Evolutionary conservation across 352 stramenopile species (phyloP), one percentile per base, ranked within the genome.

Genomic region (Globisporangium echinulatum): DNA sequence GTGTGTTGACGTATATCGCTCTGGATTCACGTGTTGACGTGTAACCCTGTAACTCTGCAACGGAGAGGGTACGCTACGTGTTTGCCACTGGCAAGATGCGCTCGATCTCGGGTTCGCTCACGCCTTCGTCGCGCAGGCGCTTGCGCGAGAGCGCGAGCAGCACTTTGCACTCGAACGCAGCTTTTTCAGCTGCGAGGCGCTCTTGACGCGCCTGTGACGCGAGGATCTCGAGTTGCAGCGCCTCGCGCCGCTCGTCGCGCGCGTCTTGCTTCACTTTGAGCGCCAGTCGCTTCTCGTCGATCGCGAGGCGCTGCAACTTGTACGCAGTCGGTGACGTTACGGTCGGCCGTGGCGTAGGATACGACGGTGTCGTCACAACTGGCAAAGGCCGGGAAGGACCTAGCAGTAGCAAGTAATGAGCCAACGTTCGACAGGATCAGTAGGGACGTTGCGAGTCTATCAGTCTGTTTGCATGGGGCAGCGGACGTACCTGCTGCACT

Each of bases 261-360:
- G 67, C 25, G 37, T 83, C 68, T 8, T 63, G 54, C 55, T 73
- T 68, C 38, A 82, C 67, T 54, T 86, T 76, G 5, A 88, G 69
- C 60, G 65, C 13, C 43, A 88, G 55, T 0, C 74, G 74, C 61
- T 75, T 83, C 63, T 88, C 79, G 51, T 86, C 79, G 47, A 88
- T 70, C 54, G 85, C 74, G 25, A 88, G 56, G 15, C 74, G 70
- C 17, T 60, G 60, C 50, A 71, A 73, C 47, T 68, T 60, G 57
- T 78, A 70, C 54, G 52, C 39, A 5, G 58, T 19, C 36, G 57
- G 65, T 40, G 13, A 49, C 46, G 2, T 49, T 37, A 43, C 43
- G 2, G n/a, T 54, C 3, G 9, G 54, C 40, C 1, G 25, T 3
- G 25, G 25, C 25, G 25, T 25, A 25, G 25, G 25, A 25, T 25